Evolutionary conservation across 768 basidiomycete species (phyloP).

Genomic region (Panellus pusillus): DNA sequence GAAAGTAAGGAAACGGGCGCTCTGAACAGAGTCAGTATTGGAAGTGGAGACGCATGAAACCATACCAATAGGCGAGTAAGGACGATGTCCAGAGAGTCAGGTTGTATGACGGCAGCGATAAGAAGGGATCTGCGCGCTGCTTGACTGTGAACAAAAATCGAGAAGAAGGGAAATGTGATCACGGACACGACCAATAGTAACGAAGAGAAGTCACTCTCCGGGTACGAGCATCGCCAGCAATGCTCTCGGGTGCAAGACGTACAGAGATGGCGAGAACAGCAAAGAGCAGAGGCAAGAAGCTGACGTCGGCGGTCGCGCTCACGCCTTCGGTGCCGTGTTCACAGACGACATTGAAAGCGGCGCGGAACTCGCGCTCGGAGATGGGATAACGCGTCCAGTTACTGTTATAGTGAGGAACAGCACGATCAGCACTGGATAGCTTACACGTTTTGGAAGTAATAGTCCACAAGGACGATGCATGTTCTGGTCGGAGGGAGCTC

Average conservation of each 20-base stretch:
- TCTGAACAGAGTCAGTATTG: slow-evolving; percentile 44
- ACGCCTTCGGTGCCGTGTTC: slow-evolving; percentile 61
- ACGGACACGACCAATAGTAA: slow-evolving; percentile 95
- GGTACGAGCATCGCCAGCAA: slow-evolving; percentile 76
- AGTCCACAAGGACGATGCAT: slow-evolving; percentile 77
- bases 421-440: slow-evolving; percentile 20
- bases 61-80: slow-evolving; percentile 85
- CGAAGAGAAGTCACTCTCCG: slow-evolving; percentile 79
- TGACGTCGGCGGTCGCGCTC: slow-evolving; percentile 67
- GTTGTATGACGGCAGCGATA: slow-evolving; percentile 91
- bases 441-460: slow-evolving; percentile 76
- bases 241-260: slow-evolving; percentile 79
- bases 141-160: slow-evolving; percentile 17
- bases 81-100: slow-evolving; percentile 91
- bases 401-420: slow-evolving; percentile 38
- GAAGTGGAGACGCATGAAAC: slow-evolving; percentile 39
- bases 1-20: slow-evolving; percentile 61
- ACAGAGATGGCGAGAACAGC: slow-evolving; percentile 89
- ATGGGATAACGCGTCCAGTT: slow-evolving; percentile 95
- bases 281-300: slow-evolving; percentile 89
- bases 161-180: not conserved
- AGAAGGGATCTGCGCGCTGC: slow-evolving; percentile 84
- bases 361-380: slow-evolving; percentile 79
- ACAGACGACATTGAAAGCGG: slow-evolving; percentile 64
- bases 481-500: slow-evolving; percentile 80